These are phyloP conservation scores for Liquidambar formosana DNA, from an alignment of 164 flowering plant genomes.

Conservation along the genomic window DNA sequence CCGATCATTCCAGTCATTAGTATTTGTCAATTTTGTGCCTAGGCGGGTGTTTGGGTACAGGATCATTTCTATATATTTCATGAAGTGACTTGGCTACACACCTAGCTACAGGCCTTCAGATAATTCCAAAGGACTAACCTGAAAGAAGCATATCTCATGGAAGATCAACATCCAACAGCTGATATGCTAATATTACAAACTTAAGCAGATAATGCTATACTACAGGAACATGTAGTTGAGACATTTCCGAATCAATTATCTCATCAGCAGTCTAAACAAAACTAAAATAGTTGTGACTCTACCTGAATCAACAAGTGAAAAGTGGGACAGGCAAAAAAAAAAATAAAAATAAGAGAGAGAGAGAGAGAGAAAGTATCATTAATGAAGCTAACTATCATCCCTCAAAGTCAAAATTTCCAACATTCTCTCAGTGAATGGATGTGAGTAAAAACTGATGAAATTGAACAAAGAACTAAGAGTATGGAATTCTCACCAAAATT, in stretches of 20 bases:
- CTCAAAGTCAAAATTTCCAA: slow-evolving; percentile 25
- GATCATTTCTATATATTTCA: too few species aligned
- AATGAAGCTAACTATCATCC: slow-evolving; percentile 3
- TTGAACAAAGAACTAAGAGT: background rate
- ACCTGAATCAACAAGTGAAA: background rate
- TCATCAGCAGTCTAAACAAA: background rate
- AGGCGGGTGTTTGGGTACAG: too few species aligned
- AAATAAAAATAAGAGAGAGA: too few species aligned
- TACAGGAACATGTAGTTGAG: background rate
- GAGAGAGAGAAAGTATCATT: background rate
- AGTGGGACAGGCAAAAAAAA: background rate
- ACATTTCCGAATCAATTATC: background rate
- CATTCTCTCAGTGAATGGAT: slow-evolving; percentile 1
- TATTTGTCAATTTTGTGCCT: too few species aligned
- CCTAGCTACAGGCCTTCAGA: too few species aligned
- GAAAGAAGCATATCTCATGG: background rate
- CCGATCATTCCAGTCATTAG: too few species aligned
- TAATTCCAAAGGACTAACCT: too few species aligned
- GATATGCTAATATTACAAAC: background rate
- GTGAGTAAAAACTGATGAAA: slow-evolving; percentile 1
- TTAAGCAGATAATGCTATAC: too few species aligned
- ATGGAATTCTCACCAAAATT: slow-evolving; percentile 3
- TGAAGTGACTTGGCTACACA: too few species aligned
- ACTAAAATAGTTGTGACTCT: background rate
- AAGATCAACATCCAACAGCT: background rate